Evolutionary conservation across 495 filamentous ascomycete species (phyloP).

Genomic region (Pyrenopolyporus hunteri): DNA sequence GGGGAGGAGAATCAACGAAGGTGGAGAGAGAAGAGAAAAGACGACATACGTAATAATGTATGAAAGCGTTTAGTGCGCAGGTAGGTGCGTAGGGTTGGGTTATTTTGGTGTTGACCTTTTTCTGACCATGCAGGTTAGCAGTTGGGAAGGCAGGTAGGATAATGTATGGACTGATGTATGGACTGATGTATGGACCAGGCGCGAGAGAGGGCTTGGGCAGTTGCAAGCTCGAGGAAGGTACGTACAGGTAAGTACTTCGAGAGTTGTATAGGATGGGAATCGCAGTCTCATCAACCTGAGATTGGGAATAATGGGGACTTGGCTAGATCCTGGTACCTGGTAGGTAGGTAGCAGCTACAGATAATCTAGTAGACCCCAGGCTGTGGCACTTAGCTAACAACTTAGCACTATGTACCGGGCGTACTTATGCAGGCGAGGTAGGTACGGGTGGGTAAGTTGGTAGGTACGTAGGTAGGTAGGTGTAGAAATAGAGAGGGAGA

Average conservation of each 20-base stretch:
- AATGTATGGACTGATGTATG: no score
- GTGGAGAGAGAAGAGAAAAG: no score
- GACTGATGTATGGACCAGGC: no score
- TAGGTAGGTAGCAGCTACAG: constrained; percentile 24
- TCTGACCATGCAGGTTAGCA: no score
- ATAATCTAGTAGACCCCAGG: constrained; percentile 15
- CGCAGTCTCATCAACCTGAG: constrained; percentile 31
- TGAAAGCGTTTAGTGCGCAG: no score
- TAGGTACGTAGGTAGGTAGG: not conserved
- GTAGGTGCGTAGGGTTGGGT: no score
- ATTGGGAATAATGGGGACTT: constrained; percentile 32
- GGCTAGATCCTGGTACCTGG: constrained; percentile 16
- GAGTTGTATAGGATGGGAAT: constrained; percentile 5
- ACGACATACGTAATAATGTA: no score
- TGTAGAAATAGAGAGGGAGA: not conserved
- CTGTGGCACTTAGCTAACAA: constrained; percentile 21
- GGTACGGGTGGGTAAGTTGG: not conserved
- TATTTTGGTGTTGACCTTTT: no score
- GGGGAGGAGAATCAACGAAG: no score
- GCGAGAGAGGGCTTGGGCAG: no score
- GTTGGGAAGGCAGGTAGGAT: no score
- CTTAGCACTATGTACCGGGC: not conserved
- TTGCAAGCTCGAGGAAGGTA: not conserved
- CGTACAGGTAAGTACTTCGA: not conserved
- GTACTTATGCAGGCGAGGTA: constrained; percentile 1